Percentiles rank a stretch among this genome's conserved stretches.
Evolutionary conservation across 768 basidiomycete genomes (phyloP).

Genomic region (Lepiota subincarnata): DNA sequence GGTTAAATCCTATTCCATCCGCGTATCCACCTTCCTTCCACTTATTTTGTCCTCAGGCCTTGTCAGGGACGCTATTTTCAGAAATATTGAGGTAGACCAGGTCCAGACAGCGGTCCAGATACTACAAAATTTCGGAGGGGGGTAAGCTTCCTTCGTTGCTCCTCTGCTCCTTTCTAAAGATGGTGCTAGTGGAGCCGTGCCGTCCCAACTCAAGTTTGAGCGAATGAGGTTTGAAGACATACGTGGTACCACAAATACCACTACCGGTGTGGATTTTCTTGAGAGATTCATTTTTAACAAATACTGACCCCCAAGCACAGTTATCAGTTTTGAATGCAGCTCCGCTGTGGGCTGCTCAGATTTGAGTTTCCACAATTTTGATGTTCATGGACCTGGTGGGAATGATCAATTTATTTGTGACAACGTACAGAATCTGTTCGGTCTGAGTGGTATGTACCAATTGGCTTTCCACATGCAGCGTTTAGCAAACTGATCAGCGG

Average conservation of each 20-base stretch:
- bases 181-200: constrained; percentile 38
- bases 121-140: constrained; percentile 47
- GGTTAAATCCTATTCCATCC: constrained; percentile 25
- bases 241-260: constrained; percentile 41
- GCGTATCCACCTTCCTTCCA: not conserved
- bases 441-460: constrained; percentile 27
- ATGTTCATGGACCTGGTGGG: constrained; percentile 33
- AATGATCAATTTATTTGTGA: constrained; percentile 39
- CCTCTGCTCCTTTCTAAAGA: not conserved
- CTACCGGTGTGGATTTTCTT: constrained; percentile 21
- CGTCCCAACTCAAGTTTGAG: constrained; percentile 44
- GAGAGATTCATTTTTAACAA: too few relatives aligned
- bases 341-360: constrained; percentile 41
- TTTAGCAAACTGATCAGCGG: not conserved
- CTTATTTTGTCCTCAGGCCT: constrained; percentile 26
- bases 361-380: constrained; percentile 38
- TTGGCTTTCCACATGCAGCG: not conserved
- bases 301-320: constrained; percentile 21
- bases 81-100: constrained; percentile 41
- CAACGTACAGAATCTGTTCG: constrained; percentile 38
- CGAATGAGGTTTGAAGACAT: constrained; percentile 43
- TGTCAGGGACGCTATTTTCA: constrained; percentile 39
- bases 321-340: constrained; percentile 50
- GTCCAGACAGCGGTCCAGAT: constrained; percentile 44
- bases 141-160: not conserved